phyloP scores from a whole-genome alignment of 1,139 yeast genomes.

The Suhomyces ambrosiae region DNA sequence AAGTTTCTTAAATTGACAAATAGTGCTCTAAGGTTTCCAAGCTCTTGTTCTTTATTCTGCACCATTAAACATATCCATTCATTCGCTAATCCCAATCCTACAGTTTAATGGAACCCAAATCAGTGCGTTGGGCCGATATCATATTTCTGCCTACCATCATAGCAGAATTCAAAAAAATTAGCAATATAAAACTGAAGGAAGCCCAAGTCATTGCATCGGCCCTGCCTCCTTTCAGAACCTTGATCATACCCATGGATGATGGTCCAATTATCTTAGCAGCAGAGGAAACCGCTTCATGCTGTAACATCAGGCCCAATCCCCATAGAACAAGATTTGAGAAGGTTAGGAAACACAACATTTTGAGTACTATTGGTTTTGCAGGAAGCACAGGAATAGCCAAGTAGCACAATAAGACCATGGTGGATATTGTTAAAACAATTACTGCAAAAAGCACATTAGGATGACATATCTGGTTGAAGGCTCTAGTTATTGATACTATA shows the following conservation, averaged over 20 bases:
- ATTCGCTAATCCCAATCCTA: too few relatives aligned
- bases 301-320: slow-evolving; percentile 73
- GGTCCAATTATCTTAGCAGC: slow-evolving; percentile 45
- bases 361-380: slow-evolving; percentile 34
- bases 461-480: slow-evolving; percentile 51
- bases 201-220: slow-evolving; percentile 43
- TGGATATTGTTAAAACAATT: slow-evolving; percentile 44
- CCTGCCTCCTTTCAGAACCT: slow-evolving; percentile 50
- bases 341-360: slow-evolving; percentile 37
- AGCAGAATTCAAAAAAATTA: slow-evolving; percentile 24
- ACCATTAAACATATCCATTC: too few relatives aligned
- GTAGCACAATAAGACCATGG: slow-evolving; percentile 47
- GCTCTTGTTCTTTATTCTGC: too few relatives aligned
- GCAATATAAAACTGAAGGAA: slow-evolving; percentile 27
- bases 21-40: too few relatives aligned
- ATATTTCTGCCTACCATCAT: slow-evolving; percentile 5
- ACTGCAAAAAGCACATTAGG: slow-evolving; percentile 57
- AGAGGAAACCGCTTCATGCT: slow-evolving; percentile 59
- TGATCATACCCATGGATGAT: slow-evolving; percentile 55
- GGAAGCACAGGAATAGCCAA: slow-evolving; percentile 53
- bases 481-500: slow-evolving; percentile 41
- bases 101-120: too few relatives aligned
- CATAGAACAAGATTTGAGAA: slow-evolving; percentile 50
- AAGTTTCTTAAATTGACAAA: too few relatives aligned
- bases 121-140: too few relatives aligned